Evolutionary conservation across 2,329 filamentous ascomycete genomes (phyloP).

Genomic region (Clonostachys rhizophaga): DNA sequence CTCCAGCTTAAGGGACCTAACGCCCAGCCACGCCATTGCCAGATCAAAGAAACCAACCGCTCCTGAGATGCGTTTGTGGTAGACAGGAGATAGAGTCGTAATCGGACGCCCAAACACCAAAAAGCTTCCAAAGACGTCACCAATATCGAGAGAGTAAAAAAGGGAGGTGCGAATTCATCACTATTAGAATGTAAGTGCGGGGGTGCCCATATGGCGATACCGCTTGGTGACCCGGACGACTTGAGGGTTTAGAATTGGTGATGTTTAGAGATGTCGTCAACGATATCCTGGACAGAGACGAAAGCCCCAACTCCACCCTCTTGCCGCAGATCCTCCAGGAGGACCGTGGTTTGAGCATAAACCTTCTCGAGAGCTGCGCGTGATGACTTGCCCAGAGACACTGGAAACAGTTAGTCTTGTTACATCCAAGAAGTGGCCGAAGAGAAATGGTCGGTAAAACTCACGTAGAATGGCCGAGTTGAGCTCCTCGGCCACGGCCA

Average conservation of each 20-base stretch:
- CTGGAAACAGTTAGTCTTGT: conserved; percentile 34
- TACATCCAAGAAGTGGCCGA: background rate
- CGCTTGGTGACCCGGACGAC: no score
- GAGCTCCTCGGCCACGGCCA: conserved; percentile 83
- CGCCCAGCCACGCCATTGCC: no score
- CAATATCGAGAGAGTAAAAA: no score
- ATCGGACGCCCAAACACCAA: no score
- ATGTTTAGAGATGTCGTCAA: conserved; percentile 39
- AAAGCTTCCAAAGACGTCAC: no score
- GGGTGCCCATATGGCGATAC: no score
- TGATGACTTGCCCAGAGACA: conserved; percentile 85
- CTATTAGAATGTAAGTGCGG: no score
- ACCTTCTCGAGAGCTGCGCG: conserved; percentile 80
- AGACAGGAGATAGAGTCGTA: no score
- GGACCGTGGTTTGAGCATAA: conserved; percentile 78
- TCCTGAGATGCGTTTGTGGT: no score
- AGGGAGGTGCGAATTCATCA: no score
- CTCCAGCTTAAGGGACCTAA: no score
- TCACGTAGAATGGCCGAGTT: conserved; percentile 89
- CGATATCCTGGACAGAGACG: conserved; percentile 54
- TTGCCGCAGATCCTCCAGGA: conserved; percentile 77
- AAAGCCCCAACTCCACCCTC: conserved; percentile 81
- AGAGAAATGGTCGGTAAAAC: conserved; percentile 19
- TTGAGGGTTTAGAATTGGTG: background rate
- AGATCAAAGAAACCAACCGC: no score